phyloP scores from a whole-genome alignment of 192 early-diverging fungal genomes.

The Coemansia sp. region DNA sequence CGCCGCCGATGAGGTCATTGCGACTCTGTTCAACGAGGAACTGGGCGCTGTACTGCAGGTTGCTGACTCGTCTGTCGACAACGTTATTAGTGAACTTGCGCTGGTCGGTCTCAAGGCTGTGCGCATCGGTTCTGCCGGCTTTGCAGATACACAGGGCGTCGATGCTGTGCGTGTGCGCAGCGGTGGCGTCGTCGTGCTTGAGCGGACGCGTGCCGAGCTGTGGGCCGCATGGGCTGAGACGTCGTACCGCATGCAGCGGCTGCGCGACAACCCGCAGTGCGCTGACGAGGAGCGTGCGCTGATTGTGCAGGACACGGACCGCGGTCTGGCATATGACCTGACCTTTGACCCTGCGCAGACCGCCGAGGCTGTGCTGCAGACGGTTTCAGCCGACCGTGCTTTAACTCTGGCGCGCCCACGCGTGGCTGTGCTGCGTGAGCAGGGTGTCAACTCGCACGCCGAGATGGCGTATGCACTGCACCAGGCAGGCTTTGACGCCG shows the following conservation, averaged over 20 bases:
- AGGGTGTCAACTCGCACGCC: slow-evolving; percentile 93
- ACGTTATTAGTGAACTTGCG: slow-evolving; percentile 42
- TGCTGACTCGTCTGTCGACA: slow-evolving; percentile 53
- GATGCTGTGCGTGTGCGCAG: slow-evolving; percentile 56
- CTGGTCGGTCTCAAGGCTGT: slow-evolving; percentile 59
- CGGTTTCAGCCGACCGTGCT: background rate
- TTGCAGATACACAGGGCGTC: slow-evolving; percentile 26
- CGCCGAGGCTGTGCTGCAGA: slow-evolving; percentile 17
- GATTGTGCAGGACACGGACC: slow-evolving; percentile 67
- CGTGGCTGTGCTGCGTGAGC: slow-evolving; percentile 95
- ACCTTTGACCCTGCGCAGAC: slow-evolving; percentile 68
- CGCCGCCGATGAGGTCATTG: slow-evolving; percentile 47
- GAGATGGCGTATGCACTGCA: slow-evolving; percentile 97
- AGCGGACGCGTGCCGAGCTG: slow-evolving; percentile 59
- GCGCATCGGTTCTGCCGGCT: slow-evolving; percentile 53
- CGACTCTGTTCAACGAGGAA: slow-evolving; percentile 93
- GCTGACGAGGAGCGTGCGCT: slow-evolving; percentile 80
- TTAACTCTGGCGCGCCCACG: slow-evolving; percentile 55
- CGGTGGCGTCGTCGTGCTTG: slow-evolving; percentile 52
- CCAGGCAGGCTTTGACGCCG: slow-evolving; percentile 86
- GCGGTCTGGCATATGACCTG: slow-evolving; percentile 73
- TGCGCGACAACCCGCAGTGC: slow-evolving; percentile 87
- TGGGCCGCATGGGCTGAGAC: slow-evolving; percentile 89
- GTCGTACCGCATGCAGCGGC: slow-evolving; percentile 84
- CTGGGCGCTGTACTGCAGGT: slow-evolving; percentile 96